phyloP scores from a whole-genome alignment of 225 moss, liverwort and hornwort genomes.

The Asterella californica region DNA sequence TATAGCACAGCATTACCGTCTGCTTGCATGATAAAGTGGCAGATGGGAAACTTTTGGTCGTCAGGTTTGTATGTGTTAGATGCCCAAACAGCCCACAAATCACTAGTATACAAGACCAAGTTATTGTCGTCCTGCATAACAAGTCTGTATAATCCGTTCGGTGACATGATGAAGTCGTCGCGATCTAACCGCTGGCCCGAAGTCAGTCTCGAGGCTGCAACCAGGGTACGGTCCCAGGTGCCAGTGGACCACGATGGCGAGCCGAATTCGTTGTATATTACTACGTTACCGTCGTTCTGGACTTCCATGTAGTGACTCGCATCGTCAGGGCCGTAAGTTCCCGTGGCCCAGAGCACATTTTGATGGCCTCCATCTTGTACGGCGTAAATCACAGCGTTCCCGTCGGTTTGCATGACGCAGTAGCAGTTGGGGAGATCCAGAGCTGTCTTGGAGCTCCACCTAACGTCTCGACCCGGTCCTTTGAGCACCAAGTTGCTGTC shows the following conservation, averaged over 20 bases:
- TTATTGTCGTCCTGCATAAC: no score
- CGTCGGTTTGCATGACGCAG: not conserved
- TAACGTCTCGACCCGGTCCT: not conserved
- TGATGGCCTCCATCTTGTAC: not conserved
- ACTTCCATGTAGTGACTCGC: not conserved
- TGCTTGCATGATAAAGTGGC: not conserved
- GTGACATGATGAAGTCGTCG: no score
- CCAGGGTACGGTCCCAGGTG: not conserved
- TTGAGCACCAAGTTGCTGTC: not conserved
- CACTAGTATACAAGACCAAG: not conserved
- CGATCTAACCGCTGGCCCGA: no score
- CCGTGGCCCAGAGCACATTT: not conserved
- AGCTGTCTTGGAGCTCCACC: not conserved
- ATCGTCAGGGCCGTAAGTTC: not conserved
- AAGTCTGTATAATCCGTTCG: no score
- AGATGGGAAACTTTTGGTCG: not conserved
- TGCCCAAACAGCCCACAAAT: not conserved
- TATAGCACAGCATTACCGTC: not conserved
- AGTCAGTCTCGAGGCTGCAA: no score
- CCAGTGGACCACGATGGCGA: not conserved
- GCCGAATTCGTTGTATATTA: not conserved
- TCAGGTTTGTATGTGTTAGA: not conserved
- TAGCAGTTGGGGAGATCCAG: not conserved
- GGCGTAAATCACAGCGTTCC: not conserved
- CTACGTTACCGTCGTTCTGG: not conserved